Evolutionary conservation across 371 early-diverging fungal species (phyloP), one percentile per base, ranked within the genome.

Genomic region (Zopfochytrium polystomum): DNA sequence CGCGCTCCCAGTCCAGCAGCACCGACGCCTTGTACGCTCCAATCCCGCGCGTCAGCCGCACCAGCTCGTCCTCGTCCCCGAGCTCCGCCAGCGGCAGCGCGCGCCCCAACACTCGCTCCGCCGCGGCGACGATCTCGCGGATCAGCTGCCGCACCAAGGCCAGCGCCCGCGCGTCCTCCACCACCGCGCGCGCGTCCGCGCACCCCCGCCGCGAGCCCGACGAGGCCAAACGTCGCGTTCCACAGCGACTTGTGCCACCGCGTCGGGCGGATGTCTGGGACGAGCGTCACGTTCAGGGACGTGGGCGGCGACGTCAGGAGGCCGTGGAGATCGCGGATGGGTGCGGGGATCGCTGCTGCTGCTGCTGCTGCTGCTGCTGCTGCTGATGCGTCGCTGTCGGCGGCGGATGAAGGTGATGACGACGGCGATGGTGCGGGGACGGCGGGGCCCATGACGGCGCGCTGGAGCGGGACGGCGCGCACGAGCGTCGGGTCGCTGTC

Each of bases 201-300:
- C 0, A 87, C 76, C 7, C 38, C 38, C 87, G 65, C 1, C 89
- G 83, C 32, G 87, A 86, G 1, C 87, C 74, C 0, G 89, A 58
- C 13, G 9, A 58, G 85, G 45, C 87, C 89, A 71, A 90, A 89
- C 1, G 87, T 64, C 4, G 87, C 88, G 68, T 90, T 93, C 89
- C 91, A 90, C n/a, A 88, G 83, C 3, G 89, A 58, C 65, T 93
- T 93, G 52, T 85, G 84, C 92, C 92, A 92, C 6, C 92, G 85
- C 23, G 80, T 73, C 7, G 66, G 66, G 69, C 89, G 87, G 52
- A 93, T 80, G 51, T 87, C 82, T 15, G 81, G 79, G 0, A 80
- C 66, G 26, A 67, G 55, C 6, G 76, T 76, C 30, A 71, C 61
- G 1, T 72, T 52, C 29, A 81, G 65, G 0, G 63, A 53, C 33